Evolutionary conservation across 805 yeast genomes (phyloP), one percentile per base, ranked within the genome.

Genomic region (Candida schatavii): DNA sequence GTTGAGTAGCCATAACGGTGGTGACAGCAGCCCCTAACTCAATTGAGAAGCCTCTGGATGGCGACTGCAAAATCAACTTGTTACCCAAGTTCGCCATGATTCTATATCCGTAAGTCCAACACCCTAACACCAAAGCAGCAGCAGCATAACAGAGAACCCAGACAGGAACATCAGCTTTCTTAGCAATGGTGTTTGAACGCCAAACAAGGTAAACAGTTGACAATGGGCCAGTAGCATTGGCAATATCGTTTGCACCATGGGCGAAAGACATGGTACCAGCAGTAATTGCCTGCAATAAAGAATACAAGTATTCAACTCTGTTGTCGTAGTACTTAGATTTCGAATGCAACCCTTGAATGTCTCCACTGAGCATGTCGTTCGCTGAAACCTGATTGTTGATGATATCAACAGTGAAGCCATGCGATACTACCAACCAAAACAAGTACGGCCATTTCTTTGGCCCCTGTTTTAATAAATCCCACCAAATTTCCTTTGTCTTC

Each of bases 241-340:
- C 75, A 47, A 85, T 82, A 64, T 84, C 91, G 56, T 84, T 84
- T 30, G 91, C 82, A 43, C 91, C 91, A 56, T 84, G 91, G 5
- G 90, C 87, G 61, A 85, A 83, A 2, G 90, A 83, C 83, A 83
- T 83, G 39, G 88, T 83, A 50, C 81, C 75, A 13, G 91, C 90
- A 32, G 90, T 83, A 47, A 83, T 62, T 40, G 80, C 82, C 63
- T 84, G 91, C 41, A 83, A 66, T 47, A 83, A 66, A 3, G 90
- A 78, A 59, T 77, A 84, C 48, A 84, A 61, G 59, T 74, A 81
- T 64, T 84, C 91, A 44, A 81, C 67, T 60, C 80, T 80, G 74
- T 78, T 80, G 57, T 83, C 86, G 62, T 84, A 84, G 53, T 73
- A 78, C 60, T 79, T 81, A 45, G 88, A 79, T 44, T 68, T 67